Conservation (phyloP, 1,139 yeast species). For the Zygoascus sp. region DNA sequence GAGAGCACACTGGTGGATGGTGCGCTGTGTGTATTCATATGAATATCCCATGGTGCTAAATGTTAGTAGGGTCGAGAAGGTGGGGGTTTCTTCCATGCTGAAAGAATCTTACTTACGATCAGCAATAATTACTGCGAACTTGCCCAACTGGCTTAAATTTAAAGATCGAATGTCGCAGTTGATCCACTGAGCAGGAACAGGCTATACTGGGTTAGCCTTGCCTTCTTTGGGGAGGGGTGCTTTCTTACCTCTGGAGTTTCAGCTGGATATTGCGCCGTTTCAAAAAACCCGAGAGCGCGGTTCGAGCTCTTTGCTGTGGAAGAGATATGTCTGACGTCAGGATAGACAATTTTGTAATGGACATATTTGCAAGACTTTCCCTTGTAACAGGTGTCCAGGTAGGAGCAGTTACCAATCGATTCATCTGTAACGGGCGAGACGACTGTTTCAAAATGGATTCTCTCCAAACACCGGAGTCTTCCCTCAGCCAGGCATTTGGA, state of each 20-base stretch:
- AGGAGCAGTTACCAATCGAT: constrained; percentile 85
- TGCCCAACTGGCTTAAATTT: constrained; percentile 67
- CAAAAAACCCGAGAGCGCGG: constrained; percentile 7
- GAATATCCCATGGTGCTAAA: constrained; percentile 38
- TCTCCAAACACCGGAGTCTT: constrained; percentile 28
- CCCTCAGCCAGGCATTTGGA: constrained; percentile 29
- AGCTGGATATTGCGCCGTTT: constrained; percentile 4
- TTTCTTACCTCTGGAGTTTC: not conserved
- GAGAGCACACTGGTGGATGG: constrained; percentile 56
- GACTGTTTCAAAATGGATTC: constrained; percentile 35
- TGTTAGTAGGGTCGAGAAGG: constrained; percentile 8
- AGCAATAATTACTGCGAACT: constrained; percentile 81
- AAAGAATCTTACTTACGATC: constrained; percentile 46
- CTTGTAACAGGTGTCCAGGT: constrained; percentile 89
- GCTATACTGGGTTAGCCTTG: constrained; percentile 4
- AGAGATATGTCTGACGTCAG: constrained; percentile 19
- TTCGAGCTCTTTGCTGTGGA: not conserved
- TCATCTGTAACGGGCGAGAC: constrained; percentile 50
- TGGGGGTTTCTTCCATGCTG: not conserved
- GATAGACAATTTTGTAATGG: constrained; percentile 56
- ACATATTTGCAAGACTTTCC: constrained; percentile 73
- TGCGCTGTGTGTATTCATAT: constrained; percentile 31
- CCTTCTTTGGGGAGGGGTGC: not conserved
- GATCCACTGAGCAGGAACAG: constrained; percentile 73
- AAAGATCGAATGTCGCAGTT: constrained; percentile 72